A percentile compares a stretch with the other conserved stretches of the same genome.
phyloP scores from a whole-genome alignment of 768 basidiomycete species.

The Austroboletus eburneus region DNA sequence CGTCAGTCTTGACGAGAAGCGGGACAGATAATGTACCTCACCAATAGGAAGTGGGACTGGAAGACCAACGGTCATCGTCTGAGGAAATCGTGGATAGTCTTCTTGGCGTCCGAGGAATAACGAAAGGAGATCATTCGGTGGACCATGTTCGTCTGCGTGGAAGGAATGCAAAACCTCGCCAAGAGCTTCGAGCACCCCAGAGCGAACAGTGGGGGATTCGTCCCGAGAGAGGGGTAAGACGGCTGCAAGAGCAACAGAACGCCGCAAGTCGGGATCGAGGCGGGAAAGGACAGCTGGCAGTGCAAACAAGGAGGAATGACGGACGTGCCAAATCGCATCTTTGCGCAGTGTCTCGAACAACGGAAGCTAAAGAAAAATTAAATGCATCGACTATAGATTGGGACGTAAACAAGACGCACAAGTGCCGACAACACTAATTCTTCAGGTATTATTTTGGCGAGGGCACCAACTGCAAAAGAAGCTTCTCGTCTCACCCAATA shows the following conservation, averaged over 20 bases:
- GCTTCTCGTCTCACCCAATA: slow-evolving; percentile 85
- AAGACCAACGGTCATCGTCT: slow-evolving; percentile 11
- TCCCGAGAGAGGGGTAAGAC: slow-evolving; percentile 62
- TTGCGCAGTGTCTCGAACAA: slow-evolving; percentile 65
- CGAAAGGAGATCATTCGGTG: slow-evolving; percentile 68
- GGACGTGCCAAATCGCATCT: slow-evolving; percentile 78
- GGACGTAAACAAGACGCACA: slow-evolving; percentile 38
- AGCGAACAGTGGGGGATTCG: slow-evolving; percentile 62
- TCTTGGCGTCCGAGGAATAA: slow-evolving; percentile 69
- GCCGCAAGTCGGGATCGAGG: slow-evolving; percentile 54
- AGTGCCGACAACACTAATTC: slow-evolving; percentile 63
- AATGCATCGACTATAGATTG: background rate
- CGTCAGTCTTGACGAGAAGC: slow-evolving; percentile 3
- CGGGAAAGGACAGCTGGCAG: slow-evolving; percentile 76
- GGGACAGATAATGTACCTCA: slow-evolving; percentile 8
- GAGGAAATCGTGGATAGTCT: slow-evolving; percentile 36
- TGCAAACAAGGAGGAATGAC: slow-evolving; percentile 83
- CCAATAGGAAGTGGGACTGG: slow-evolving; percentile 12
- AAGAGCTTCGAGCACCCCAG: slow-evolving; percentile 78
- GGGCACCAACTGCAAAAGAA: slow-evolving; percentile 80
- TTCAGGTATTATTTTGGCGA: slow-evolving; percentile 82
- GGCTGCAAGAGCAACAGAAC: slow-evolving; percentile 61
- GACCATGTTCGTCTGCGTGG: slow-evolving; percentile 52
- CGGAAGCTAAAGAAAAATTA: slow-evolving; percentile 56
- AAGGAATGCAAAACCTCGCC: slow-evolving; percentile 90